Evolutionary conservation across 495 filamentous ascomycete species (phyloP).

Genomic region (Aspergillus wentii): DNA sequence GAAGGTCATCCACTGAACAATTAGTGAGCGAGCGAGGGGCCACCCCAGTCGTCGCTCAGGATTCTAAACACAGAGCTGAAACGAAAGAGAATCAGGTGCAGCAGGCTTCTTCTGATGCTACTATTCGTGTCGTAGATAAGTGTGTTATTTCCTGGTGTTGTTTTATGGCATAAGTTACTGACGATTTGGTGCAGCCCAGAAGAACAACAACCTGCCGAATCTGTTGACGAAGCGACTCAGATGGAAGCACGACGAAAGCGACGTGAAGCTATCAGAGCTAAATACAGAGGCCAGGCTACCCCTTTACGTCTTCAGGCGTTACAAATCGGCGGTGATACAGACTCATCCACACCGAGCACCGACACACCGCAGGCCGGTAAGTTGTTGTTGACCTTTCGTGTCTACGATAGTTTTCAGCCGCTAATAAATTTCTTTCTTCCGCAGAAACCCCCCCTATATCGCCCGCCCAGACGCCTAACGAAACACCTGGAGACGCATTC

Average conservation of each 20-base stretch:
- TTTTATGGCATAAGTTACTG: constrained; percentile 1
- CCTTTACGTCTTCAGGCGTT: constrained; percentile 75
- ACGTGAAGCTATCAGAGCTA: constrained; percentile 85
- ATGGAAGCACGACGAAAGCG: constrained; percentile 83
- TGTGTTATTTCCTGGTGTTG: constrained; percentile 25
- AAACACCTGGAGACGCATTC: constrained; percentile 44
- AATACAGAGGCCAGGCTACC: constrained; percentile 66
- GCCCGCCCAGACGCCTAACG: constrained; percentile 42
- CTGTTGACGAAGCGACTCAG: constrained; percentile 70
- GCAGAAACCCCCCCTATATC: no score
- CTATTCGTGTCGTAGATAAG: constrained; percentile 29
- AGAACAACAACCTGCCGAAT: constrained; percentile 35
- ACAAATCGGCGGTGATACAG: constrained; percentile 54
- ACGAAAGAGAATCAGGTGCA: constrained; percentile 56
- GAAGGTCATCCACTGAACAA: constrained; percentile 48
- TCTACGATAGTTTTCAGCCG: not conserved
- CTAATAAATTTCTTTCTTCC: constrained; percentile 14
- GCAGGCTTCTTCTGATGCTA: constrained; percentile 29
- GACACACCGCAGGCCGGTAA: constrained; percentile 34
- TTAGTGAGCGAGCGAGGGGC: constrained; percentile 65
- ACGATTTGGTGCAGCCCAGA: constrained; percentile 9
- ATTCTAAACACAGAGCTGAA: constrained; percentile 62
- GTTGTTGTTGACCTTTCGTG: constrained; percentile 2
- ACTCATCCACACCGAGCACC: constrained; percentile 48
- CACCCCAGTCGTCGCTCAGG: constrained; percentile 48